Evolutionary conservation across 169 alveolate genomes (phyloP).

Genomic region (Plasmodium yoelii): DNA sequence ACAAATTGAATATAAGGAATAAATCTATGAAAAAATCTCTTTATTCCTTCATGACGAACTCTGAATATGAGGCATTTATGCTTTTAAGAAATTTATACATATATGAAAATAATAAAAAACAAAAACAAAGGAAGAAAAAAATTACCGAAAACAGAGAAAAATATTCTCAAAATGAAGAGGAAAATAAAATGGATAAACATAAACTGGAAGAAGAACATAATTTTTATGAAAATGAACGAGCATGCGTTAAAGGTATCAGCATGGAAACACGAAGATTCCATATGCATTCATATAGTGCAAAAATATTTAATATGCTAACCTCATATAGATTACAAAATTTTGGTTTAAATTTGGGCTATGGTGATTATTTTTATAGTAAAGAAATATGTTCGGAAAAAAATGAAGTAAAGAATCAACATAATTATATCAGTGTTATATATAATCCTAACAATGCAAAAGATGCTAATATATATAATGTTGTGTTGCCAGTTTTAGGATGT

Average conservation of each 20-base stretch:
- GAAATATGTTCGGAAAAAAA: slow-evolving; percentile 18
- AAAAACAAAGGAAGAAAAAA: not conserved
- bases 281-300: slow-evolving; percentile 76
- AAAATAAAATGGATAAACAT: not conserved
- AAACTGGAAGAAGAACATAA: slow-evolving; percentile 10
- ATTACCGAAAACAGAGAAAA: not conserved
- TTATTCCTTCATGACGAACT: slow-evolving; percentile 71
- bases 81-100: slow-evolving; percentile 63
- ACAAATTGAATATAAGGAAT: not conserved
- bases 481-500: slow-evolving; percentile 70
- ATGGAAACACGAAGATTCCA: slow-evolving; percentile 76
- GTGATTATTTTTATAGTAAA: slow-evolving; percentile 63
- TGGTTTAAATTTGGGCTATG: slow-evolving; percentile 23
- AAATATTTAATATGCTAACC: slow-evolving; percentile 70
- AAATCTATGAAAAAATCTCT: slow-evolving; percentile 11
- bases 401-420: slow-evolving; percentile 60
- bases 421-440: slow-evolving; percentile 43
- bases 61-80: slow-evolving; percentile 75
- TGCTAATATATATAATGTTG: slow-evolving; percentile 52
- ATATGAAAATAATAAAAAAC: slow-evolving; percentile 30
- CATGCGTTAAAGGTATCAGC: slow-evolving; percentile 66
- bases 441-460: not conserved
- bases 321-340: slow-evolving; percentile 71
- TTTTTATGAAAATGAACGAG: slow-evolving; percentile 61
- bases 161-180: not conserved